Conservation (phyloP, 371 early-diverging fungal species). For the Hamiltosporidium tvaerminnensis region DNA sequence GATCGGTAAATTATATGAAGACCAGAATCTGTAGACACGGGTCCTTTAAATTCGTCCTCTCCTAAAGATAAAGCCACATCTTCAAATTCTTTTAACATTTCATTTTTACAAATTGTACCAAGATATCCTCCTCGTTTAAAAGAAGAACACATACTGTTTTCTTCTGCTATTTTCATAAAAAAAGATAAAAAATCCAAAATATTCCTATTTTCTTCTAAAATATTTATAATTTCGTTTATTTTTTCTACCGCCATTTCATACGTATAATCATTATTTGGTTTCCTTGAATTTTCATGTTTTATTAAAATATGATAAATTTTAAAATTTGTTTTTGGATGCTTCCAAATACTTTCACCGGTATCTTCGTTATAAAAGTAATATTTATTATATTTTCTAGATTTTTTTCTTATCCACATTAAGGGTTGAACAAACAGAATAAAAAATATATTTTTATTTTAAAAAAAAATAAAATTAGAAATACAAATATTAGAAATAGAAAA, state of each 20-base stretch:
- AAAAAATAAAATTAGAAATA: too few species aligned
- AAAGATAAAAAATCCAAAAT: conserved; percentile 7
- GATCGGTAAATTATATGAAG: conserved; percentile 24
- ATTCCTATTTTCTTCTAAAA: conserved; percentile 1
- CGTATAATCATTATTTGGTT: conserved; percentile 12
- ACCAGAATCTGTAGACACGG: conserved; percentile 19
- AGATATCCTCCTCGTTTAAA: conserved; percentile 18
- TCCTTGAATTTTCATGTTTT: conserved; percentile 20
- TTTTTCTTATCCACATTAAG: conserved; percentile 2
- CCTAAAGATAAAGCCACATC: conserved; percentile 14
- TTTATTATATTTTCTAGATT: not conserved
- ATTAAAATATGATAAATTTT: conserved; percentile 26
- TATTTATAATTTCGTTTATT: conserved; percentile 5
- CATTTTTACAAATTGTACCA: conserved; percentile 25
- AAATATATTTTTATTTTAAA: too few species aligned
- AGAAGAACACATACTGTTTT: conserved; percentile 20
- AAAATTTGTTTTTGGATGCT: conserved; percentile 6
- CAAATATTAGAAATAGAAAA: too few species aligned
- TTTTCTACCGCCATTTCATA: conserved; percentile 5
- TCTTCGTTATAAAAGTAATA: conserved; percentile 18
- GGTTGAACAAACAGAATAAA: not conserved
- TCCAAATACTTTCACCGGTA: conserved; percentile 10
- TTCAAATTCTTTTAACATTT: conserved; percentile 25
- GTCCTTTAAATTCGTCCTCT: conserved; percentile 12
- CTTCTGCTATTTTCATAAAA: conserved; percentile 13